These are phyloP conservation scores for Pseudopediastrum boryanum DNA, from an alignment of 139 green algal genomes.

Conservation along the genomic window DNA sequence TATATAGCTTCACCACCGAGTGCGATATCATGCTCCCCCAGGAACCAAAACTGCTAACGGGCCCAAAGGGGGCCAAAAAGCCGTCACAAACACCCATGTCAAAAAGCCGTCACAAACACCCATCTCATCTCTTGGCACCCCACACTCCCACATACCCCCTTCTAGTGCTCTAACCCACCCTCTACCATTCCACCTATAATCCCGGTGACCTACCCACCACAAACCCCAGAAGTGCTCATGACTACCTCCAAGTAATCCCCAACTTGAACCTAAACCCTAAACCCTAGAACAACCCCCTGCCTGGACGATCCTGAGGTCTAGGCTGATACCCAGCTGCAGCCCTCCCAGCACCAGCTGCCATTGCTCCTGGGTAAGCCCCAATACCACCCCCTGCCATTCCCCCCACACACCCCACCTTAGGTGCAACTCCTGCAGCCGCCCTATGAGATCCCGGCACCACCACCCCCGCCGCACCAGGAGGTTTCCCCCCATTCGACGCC, in stretches of 20 bases:
- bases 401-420: background rate
- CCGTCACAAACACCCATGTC: too few species aligned
- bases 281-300: slow-evolving; percentile 4
- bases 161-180: too few species aligned
- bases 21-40: too few species aligned
- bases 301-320: background rate
- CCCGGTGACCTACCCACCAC: too few species aligned
- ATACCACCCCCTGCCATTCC: background rate
- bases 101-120: too few species aligned
- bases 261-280: background rate
- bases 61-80: too few species aligned
- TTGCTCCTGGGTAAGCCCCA: background rate
- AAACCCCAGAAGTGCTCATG: background rate
- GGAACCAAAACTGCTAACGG: too few species aligned
- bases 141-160: too few species aligned
- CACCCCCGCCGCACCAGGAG: slow-evolving; percentile 8
- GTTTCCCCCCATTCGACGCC: too few species aligned
- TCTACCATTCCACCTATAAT: too few species aligned
- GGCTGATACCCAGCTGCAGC: background rate
- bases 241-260: background rate
- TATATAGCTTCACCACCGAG: too few species aligned
- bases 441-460: background rate
- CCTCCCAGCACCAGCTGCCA: background rate
- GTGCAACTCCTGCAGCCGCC: background rate
- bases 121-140: too few species aligned